These are phyloP conservation scores for Cruciata laevipes DNA, from an alignment of 257 asterid species.

Conservation along the genomic window DNA sequence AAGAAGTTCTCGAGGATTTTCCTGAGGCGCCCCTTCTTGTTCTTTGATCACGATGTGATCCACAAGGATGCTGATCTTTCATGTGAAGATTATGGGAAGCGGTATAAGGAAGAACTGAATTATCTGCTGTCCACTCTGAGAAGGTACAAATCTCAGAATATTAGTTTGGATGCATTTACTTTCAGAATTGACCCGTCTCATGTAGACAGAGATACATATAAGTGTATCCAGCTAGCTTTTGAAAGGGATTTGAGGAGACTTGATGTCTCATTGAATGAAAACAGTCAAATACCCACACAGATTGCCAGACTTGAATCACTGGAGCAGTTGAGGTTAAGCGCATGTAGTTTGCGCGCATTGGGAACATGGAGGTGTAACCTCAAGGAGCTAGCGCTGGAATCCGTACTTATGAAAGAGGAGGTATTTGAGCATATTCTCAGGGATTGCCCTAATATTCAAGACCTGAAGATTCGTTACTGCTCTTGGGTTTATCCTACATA, in stretches of 20 bases:
- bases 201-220: background rate
- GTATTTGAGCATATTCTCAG: background rate
- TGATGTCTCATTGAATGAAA: background rate
- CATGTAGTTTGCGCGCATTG: background rate
- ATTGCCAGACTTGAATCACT: background rate
- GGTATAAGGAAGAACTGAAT: background rate
- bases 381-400: background rate
- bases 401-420: background rate
- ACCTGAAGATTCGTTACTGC: background rate
- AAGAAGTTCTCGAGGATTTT: background rate
- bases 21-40: background rate
- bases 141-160: background rate
- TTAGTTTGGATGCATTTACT: background rate
- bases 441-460: background rate
- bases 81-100: background rate
- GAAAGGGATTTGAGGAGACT: background rate
- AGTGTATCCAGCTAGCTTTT: background rate
- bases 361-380: background rate
- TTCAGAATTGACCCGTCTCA: background rate
- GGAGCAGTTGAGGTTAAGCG: background rate
- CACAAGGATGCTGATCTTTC: background rate
- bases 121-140: background rate
- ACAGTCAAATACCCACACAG: too few relatives aligned
- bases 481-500: background rate
- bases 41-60: background rate